phyloP scores from a whole-genome alignment of 768 basidiomycete genomes.

The Naematelia encephala region DNA sequence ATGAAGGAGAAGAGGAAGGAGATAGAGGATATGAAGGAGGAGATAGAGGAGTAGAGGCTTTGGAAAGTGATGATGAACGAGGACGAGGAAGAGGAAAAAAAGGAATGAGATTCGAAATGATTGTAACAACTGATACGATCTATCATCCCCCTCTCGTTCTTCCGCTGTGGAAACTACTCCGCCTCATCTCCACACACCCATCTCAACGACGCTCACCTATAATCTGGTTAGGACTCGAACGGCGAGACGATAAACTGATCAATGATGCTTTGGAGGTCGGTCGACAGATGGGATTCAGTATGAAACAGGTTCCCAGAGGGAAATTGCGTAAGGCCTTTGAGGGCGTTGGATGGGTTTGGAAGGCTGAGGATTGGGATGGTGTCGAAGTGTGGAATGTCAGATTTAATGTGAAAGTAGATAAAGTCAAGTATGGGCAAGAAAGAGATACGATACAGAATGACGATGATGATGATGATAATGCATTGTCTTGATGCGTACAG shows the following conservation, averaged over 20 bases:
- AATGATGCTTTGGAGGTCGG: conserved; percentile 62
- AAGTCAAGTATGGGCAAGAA: neutral
- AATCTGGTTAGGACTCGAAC: conserved; percentile 68
- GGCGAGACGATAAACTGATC: conserved; percentile 68
- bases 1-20: no score
- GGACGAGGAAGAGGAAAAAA: neutral
- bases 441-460: neutral
- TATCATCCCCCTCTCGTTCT: conserved; percentile 62
- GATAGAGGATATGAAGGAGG: no score
- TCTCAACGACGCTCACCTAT: conserved; percentile 52
- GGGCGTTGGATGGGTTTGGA: conserved; percentile 62
- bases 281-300: conserved; percentile 56
- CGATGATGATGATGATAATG: neutral
- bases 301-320: conserved; percentile 60
- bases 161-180: conserved; percentile 66
- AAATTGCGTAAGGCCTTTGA: conserved; percentile 64
- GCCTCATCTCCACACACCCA: conserved; percentile 53
- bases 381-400: conserved; percentile 73
- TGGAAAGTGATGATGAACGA: neutral
- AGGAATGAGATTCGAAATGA: conserved; percentile 53
- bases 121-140: conserved; percentile 79
- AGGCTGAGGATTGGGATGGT: conserved; percentile 69
- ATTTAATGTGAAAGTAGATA: conserved; percentile 12
- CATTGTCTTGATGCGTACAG: no score
- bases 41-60: no score